Evolutionary conservation across 352 stramenopile species (phyloP), one percentile per base, ranked within the genome.

Genomic region (Pythium pyrilobum): DNA sequence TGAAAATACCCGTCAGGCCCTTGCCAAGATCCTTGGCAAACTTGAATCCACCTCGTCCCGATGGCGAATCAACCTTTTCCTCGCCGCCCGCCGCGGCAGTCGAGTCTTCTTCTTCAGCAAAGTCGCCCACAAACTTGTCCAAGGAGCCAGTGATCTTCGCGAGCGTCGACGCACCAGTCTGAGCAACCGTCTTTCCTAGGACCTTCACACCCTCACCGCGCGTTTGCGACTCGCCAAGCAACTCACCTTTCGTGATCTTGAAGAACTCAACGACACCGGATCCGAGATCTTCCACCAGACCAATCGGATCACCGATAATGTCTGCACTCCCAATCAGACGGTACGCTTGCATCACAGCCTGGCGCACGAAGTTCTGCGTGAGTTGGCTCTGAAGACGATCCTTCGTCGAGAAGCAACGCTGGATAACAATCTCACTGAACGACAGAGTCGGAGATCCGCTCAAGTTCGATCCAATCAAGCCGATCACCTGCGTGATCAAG

Each of bases 231-330:
- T 90, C 81, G 4, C 84, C 84, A n/a, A 74, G 68, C 11, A 95
- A 52, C 43, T 95, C 84, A 24, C 83, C 80, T 61, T 89, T 92
- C n/a, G 84, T 95, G 50, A 95, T 90, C 62, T 92, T 95, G 24
- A 95, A 43, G 52, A 95, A 95, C 38, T 92, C 81, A 4, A 92
- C 73, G 11, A 95, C 78, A 37, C 84, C 84, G n/a, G 80, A 92
- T 4, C 84, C 84, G 27, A 95, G 68, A 49, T 95, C 84, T 56
- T 92, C 84, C 1, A 95, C 84, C 23, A 95, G 59, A n/a, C 84
- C 84, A 16, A 95, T 89, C 4, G 84, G 84, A 50, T 95, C 89
- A 20, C 84, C 84, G 25, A 95, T 89, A 29, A 95, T 92, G 56
- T 95, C 84, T 20, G 77, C 83, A 59, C 81, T 92, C 20, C 80